Percentiles rank a stretch among this genome's conserved stretches.
Evolutionary conservation across 768 basidiomycete species (phyloP).

Genomic region (Amanita brunnescens): DNA sequence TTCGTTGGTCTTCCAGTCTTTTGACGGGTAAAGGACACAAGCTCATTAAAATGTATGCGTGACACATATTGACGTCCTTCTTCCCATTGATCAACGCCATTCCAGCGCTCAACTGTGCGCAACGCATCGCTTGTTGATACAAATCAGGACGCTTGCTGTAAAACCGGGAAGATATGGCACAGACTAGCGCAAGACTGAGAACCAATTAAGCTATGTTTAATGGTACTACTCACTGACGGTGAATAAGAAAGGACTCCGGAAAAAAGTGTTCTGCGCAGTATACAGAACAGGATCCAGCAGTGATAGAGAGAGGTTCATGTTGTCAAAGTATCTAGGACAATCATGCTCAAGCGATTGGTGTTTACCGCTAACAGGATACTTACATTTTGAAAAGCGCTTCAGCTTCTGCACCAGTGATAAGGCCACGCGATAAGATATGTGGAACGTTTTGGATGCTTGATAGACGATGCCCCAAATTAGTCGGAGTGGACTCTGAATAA

Average conservation of each 20-base stretch:
- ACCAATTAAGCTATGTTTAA: background rate
- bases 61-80: conserved; percentile 78
- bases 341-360: background rate
- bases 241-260: conserved; percentile 85
- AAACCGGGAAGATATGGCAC: conserved; percentile 81
- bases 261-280: conserved; percentile 71
- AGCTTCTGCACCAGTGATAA: conserved; percentile 57
- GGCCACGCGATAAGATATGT: conserved; percentile 52
- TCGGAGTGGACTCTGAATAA: conserved; percentile 29
- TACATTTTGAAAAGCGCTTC: conserved; percentile 70
- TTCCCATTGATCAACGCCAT: conserved; percentile 66
- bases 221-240: conserved; percentile 63
- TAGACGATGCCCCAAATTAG: conserved; percentile 30
- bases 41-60: conserved; percentile 75
- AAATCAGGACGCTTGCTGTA: conserved; percentile 63
- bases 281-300: conserved; percentile 78
- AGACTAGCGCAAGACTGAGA: conserved; percentile 39
- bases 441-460: conserved; percentile 40
- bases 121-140: conserved; percentile 64
- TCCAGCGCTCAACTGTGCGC: conserved; percentile 69
- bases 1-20: conserved; percentile 84
- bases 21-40: conserved; percentile 68
- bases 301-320: conserved; percentile 73
- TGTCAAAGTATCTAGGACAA: conserved; percentile 58
- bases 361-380: conserved; percentile 11